Evolutionary conservation across 106 monocot species (phyloP).

Genomic region (Ottelia alismoides): DNA sequence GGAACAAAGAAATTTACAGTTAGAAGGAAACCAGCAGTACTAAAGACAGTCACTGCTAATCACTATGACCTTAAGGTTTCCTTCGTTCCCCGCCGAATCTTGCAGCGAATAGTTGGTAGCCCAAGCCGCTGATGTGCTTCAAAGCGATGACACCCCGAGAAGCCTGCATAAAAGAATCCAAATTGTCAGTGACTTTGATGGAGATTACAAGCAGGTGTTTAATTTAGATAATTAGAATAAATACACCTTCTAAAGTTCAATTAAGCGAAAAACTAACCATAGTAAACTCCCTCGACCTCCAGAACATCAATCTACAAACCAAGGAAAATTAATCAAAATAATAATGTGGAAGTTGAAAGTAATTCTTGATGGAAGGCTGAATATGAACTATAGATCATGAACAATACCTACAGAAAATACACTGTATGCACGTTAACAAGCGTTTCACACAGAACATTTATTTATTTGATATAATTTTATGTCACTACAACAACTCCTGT

Average conservation of each 20-base stretch:
- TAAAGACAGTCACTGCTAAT: too few species aligned
- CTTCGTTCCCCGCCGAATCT: conserved; percentile 83
- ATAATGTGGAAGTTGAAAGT: too few species aligned
- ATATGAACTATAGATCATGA: too few species aligned
- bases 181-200: neutral
- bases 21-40: neutral
- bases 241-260: too few species aligned
- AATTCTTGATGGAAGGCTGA: too few species aligned
- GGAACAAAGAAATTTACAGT: neutral
- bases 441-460: too few species aligned
- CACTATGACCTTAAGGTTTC: conserved; percentile 68
- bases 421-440: too few species aligned
- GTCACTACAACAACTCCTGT: too few species aligned
- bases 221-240: too few species aligned
- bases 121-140: conserved; percentile 96
- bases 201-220: too few species aligned
- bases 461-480: too few species aligned
- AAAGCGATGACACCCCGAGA: conserved; percentile 94
- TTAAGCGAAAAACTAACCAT: conserved; percentile 45
- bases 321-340: conserved; percentile 5
- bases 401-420: too few species aligned
- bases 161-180: conserved; percentile 27
- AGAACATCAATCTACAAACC: conserved; percentile 81
- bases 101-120: conserved; percentile 91
- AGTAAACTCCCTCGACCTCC: conserved; percentile 89